These are phyloP conservation scores for Pythium volutum DNA, from an alignment of 352 stramenopile species.

Conservation along the genomic window DNA sequence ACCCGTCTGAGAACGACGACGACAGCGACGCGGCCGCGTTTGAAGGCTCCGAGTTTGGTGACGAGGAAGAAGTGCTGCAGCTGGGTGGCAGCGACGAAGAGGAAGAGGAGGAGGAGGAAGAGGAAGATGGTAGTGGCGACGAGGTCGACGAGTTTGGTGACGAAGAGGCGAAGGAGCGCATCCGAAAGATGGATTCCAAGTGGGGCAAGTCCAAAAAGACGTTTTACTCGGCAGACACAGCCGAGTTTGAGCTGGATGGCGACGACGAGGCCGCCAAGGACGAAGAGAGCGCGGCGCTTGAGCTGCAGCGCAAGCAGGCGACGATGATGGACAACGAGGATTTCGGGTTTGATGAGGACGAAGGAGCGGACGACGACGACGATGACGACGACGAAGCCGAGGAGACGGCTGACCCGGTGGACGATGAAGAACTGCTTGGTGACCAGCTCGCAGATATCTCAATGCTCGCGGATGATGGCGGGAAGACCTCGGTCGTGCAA, in stretches of 20 bases:
- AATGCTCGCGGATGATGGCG: conserved; percentile 50
- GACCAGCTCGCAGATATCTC: conserved; percentile 78
- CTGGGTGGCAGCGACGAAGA: conserved; percentile 45
- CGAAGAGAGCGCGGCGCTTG: conserved; percentile 78
- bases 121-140: conserved; percentile 33
- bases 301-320: conserved; percentile 82
- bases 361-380: conserved; percentile 27
- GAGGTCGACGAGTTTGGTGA: conserved; percentile 56
- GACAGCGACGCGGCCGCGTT: conserved; percentile 52
- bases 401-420: conserved; percentile 32
- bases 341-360: conserved; percentile 57
- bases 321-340: conserved; percentile 86
- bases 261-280: conserved; percentile 80
- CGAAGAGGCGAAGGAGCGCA: conserved; percentile 65
- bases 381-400: conserved; percentile 48
- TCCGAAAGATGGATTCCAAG: conserved; percentile 73
- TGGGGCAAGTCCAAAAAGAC: conserved; percentile 87
- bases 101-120: conserved; percentile 38
- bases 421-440: conserved; percentile 69
- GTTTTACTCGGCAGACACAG: conserved; percentile 85
- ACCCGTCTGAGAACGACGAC: conserved; percentile 76
- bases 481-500: conserved; percentile 52
- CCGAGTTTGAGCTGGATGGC: conserved; percentile 76
- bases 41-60: conserved; percentile 53
- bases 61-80: conserved; percentile 69